These are phyloP conservation scores for Xylaria grammica DNA, from an alignment of 495 filamentous ascomycete species.

Conservation along the genomic window DNA sequence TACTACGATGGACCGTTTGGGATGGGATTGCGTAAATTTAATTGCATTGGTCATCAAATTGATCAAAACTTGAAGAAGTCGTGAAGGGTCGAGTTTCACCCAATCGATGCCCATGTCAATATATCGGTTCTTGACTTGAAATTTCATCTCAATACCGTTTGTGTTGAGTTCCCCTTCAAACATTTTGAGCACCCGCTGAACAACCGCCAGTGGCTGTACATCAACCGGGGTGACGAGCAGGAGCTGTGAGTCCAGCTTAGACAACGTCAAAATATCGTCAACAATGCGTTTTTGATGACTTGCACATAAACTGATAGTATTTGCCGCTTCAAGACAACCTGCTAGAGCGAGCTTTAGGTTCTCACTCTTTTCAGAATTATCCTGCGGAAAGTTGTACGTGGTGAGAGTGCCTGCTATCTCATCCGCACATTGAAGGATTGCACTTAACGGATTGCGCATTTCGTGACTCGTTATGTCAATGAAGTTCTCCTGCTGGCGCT, in stretches of 20 bases:
- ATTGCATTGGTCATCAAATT: constrained; percentile 82
- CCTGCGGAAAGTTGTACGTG: constrained; percentile 40
- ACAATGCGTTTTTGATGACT: constrained; percentile 81
- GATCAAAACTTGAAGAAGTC: constrained; percentile 78
- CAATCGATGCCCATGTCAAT: constrained; percentile 68
- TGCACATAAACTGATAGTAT: constrained; percentile 82
- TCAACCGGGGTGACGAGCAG: constrained; percentile 76
- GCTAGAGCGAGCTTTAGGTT: constrained; percentile 45
- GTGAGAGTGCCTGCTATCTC: constrained; percentile 66
- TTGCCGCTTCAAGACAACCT: constrained; percentile 73
- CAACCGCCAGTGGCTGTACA: constrained; percentile 70
- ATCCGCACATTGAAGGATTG: constrained; percentile 81
- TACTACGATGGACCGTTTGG: constrained; percentile 67
- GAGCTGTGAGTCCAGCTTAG: constrained; percentile 83
- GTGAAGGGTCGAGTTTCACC: constrained; percentile 78
- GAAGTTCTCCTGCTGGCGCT: constrained; percentile 78
- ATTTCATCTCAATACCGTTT: constrained; percentile 72
- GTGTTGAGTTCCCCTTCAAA: constrained; percentile 79
- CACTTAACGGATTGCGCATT: constrained; percentile 82
- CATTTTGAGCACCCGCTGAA: constrained; percentile 76
- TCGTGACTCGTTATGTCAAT: constrained; percentile 91
- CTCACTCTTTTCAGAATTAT: constrained; percentile 27
- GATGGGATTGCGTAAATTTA: constrained; percentile 72
- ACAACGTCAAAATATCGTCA: constrained; percentile 81
- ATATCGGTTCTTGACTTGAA: constrained; percentile 70